phyloP scores from a whole-genome alignment of 2,329 filamentous ascomycete genomes.

The Pseudogymnoascus sp. region DNA sequence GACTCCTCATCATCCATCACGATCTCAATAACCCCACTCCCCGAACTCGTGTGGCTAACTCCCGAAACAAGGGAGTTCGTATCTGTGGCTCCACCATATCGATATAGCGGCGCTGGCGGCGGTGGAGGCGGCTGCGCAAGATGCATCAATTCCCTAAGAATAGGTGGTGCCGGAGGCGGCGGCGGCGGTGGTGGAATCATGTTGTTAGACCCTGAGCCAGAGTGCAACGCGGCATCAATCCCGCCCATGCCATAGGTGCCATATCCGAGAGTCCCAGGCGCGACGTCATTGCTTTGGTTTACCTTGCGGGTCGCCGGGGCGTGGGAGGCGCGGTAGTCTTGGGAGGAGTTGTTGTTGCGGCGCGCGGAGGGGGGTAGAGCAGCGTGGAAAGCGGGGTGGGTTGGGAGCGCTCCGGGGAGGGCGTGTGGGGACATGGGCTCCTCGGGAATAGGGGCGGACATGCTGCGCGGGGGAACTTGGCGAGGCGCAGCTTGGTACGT shows the following conservation, averaged over 20 bases:
- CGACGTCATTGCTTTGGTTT: slow-evolving; percentile 23
- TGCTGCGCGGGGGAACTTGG: slow-evolving; percentile 45
- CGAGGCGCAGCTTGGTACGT: slow-evolving; percentile 36
- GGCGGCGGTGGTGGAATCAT: slow-evolving; percentile 44
- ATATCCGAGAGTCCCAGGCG: slow-evolving; percentile 27
- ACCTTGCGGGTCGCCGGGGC: slow-evolving; percentile 25
- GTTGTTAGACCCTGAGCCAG: slow-evolving; percentile 37
- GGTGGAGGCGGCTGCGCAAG: slow-evolving; percentile 54
- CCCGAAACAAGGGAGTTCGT: slow-evolving; percentile 30
- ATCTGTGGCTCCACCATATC: slow-evolving; percentile 24
- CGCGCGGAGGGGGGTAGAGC: slow-evolving; percentile 30
- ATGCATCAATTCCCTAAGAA: slow-evolving; percentile 57
- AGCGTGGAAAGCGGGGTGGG: slow-evolving; percentile 38
- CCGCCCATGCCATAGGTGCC: slow-evolving; percentile 33
- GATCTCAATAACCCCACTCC: slow-evolving; percentile 55
- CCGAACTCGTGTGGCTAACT: slow-evolving; percentile 32
- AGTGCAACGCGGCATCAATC: slow-evolving; percentile 40
- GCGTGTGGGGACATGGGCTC: slow-evolving; percentile 32
- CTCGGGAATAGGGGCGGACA: slow-evolving; percentile 52
- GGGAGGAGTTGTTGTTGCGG: slow-evolving; percentile 16
- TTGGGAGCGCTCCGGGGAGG: slow-evolving; percentile 28
- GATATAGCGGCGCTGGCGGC: slow-evolving; percentile 50
- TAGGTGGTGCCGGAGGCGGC: slow-evolving; percentile 42
- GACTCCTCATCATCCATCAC: slow-evolving; percentile 54
- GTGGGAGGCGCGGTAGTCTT: slow-evolving; percentile 20